Conservation (phyloP, 805 yeast species). For the Lipomyces mesembrius region DNA sequence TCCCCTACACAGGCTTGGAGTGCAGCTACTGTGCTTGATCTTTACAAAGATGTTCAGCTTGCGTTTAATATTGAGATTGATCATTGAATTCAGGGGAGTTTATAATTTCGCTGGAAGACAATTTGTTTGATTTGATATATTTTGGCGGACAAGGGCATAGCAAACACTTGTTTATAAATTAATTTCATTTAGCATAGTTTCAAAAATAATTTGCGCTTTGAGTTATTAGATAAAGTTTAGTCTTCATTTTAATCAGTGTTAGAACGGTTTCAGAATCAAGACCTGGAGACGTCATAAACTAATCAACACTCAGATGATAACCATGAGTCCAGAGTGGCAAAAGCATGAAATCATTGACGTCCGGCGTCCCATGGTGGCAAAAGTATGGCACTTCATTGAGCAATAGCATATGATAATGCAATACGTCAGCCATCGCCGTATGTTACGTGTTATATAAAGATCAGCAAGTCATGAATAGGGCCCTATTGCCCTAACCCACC, state of each 20-base stretch:
- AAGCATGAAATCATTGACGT: background rate
- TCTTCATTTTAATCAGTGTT: too few species aligned
- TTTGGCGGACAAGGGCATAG: background rate
- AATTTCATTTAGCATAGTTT: too few species aligned
- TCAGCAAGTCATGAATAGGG: too few species aligned
- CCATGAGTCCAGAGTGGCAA: too few species aligned
- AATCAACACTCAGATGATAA: too few species aligned
- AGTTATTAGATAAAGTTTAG: too few species aligned
- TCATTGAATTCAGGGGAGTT: background rate
- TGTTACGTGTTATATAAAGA: background rate
- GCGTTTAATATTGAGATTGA: background rate
- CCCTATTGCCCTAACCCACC: too few species aligned
- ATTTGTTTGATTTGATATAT: background rate
- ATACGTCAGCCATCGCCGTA: background rate
- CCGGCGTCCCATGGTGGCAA: background rate
- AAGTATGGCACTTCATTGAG: background rate
- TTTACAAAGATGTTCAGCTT: conserved; percentile 60
- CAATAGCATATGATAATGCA: background rate
- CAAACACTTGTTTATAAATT: too few species aligned
- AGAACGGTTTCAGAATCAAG: too few species aligned
- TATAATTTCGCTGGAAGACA: background rate
- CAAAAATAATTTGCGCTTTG: too few species aligned
- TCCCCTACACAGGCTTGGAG: conserved; percentile 99
- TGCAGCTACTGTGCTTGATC: conserved; percentile 78
- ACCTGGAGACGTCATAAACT: too few species aligned